Evolutionary conservation across 108 stramenopile species (phyloP), one percentile per base, ranked within the genome.

Genomic region (Nitzschia putrida): DNA sequence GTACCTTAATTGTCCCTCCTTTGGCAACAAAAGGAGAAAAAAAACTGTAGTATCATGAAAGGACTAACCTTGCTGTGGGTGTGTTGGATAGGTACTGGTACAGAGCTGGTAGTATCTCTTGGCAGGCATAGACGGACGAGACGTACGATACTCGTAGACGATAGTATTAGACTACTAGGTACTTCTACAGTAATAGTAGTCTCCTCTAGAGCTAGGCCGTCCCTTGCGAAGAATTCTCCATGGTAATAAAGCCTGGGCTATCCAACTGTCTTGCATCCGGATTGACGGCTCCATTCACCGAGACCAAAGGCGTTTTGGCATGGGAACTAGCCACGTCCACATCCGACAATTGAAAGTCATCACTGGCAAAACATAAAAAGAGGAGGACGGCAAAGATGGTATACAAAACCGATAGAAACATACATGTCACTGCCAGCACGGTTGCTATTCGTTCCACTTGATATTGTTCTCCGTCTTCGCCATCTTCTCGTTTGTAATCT

Each of bases 371-470:
- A 56, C 70, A 79, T 22, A 82, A 53, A 69, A 84, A 87, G 14
- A 87, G 57, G 20, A 87, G 44, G 21, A 84, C 67, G 25, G 93
- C 86, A 71, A 91, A 94, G 8, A 88, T 71, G 8, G 84, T 83
- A 61, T 94, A 94, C 43, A 91, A 57, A 39, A 73, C 83, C 21
- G 86, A 78, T 49, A 94, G 77, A 53, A 91, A 85, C 57, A 94
- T 81, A 63, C 87, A 89, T 8, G 84, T 85, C 25, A 89, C 87
- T 44, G 88, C 90, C 38, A 92, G 71, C 8, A 89, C 64, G 3
- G 87, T 88, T 20, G 93, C 82, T 80, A 88, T 85, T 38, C 88
- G 78, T 61, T 94, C 93, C 11, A 94, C 84, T 56, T 83, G 81
- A 76, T 89, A 94, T 6, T 68, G 73, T 64, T 71, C 73, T 18